Base-by-base conservation (phyloP, 2,329 filamentous ascomycete genomes). In the Xylariaceae sp. region DNA sequence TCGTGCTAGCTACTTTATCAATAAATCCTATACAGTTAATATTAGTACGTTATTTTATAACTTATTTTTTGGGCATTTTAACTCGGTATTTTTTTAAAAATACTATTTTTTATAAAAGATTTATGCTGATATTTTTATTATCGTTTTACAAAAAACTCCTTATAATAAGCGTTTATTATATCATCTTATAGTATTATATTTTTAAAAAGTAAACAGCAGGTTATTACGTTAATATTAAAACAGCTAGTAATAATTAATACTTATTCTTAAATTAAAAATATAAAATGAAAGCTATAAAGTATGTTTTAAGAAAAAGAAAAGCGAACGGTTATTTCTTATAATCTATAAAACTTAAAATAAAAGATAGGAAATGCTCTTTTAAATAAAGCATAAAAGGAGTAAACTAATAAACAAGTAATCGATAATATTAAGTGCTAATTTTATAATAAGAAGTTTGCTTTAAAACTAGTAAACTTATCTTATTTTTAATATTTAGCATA, bases 101-200 rank as follows among this genome's bases (percentile, higher is more conserved):
- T 21, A 49, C 17, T 54, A 54, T 41, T 34, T 54, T 29, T 11
- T 11, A 37, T 44, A 36, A 6, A 26, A 43, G 4, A 50, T 58
- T 3, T 6, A 34, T 26, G 36, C 14, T 12, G 44, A 58, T 50
- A 14, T 50, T 33, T 36, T 7, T 7, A 28, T 16, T 11, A 54
- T 54, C 16, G 9, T 54, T 17, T 26, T 36, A 1, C 28, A 47
- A 7, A 19, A 43, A 53, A 58, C 49, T 37, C 60, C 37, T n/a
- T n/a, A 26, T 39, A 67, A 37, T 17, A 65, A 23, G 60, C 53
- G 2, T 23, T 67, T 6, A 51, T 68, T 3, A 54, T 46, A 23
- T 9, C 66, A 49, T 56, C 51, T 51, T 63, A 36, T 26, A 65
- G 58, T 21, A 54, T 67, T n/a, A 52, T 58, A 21, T 29, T 62